Percentiles rank a stretch among this genome's conserved stretches.
phyloP scores from a whole-genome alignment of 2,329 filamentous ascomycete genomes.

The Sporothrix variecibatus region DNA sequence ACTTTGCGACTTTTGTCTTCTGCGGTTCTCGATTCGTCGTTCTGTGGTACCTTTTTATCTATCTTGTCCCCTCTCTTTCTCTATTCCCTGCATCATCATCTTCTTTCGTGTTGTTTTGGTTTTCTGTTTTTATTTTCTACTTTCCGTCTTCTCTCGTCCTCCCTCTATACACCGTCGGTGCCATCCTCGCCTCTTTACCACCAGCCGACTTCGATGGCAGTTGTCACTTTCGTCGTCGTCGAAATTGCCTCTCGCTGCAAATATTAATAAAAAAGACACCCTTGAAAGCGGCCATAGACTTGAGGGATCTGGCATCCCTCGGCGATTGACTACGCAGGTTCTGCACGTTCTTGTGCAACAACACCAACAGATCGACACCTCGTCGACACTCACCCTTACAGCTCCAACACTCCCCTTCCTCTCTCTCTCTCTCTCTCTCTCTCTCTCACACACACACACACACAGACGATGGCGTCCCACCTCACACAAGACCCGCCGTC shows the following conservation, averaged over 20 bases:
- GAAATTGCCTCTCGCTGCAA: conserved; percentile 24
- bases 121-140: neutral
- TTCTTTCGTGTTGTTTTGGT: neutral
- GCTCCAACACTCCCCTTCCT: no score
- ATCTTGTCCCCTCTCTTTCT: neutral
- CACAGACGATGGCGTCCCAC: conserved; percentile 12
- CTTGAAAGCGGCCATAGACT: neutral
- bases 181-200: neutral
- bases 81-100: neutral
- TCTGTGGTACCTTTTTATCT: conserved; percentile 14
- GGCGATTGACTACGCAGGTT: neutral
- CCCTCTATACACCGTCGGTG: neutral
- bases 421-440: neutral
- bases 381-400: neutral
- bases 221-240: neutral
- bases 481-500: conserved; percentile 36
- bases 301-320: conserved; percentile 28
- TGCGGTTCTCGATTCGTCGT: neutral
- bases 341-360: neutral
- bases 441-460: neutral
- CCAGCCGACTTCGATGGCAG: conserved; percentile 18
- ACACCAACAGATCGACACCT: neutral
- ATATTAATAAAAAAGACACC: neutral
- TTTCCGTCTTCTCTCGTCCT: neutral
- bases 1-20: neutral